Percentiles rank a stretch among this genome's conserved stretches.
Evolutionary conservation across 305 asterid species (phyloP).

Genomic region (Monarda citriodora): DNA sequence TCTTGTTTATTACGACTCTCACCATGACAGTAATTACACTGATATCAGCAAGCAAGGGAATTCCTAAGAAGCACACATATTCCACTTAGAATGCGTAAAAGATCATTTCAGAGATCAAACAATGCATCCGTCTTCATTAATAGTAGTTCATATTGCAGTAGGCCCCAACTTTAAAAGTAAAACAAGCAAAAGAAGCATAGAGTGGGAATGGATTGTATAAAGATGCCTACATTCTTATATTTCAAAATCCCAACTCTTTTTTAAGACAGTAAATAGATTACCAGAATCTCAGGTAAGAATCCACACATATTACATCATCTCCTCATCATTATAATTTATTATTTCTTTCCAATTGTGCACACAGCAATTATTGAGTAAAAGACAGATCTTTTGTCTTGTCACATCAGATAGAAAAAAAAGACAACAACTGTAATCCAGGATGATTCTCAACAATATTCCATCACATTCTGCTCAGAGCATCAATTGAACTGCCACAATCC

Average conservation of each 20-base stretch:
- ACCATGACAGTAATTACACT: constrained; percentile 7
- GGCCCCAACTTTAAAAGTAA: constrained; percentile 13
- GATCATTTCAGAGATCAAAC: not conserved
- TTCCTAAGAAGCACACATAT: constrained; percentile 3
- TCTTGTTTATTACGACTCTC: constrained; percentile 10
- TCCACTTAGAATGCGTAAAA: constrained; percentile 2
- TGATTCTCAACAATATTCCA: constrained; percentile 29
- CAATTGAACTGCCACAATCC: constrained; percentile 24
- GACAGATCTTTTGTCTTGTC: constrained; percentile 44
- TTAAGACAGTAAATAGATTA: constrained; percentile 22
- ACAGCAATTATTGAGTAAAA: constrained; percentile 42
- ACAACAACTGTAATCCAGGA: constrained; percentile 21
- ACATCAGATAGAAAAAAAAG: constrained; percentile 41
- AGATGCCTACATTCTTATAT: constrained; percentile 5
- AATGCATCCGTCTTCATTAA: not conserved
- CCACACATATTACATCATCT: constrained; percentile 53
- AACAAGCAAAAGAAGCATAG: not conserved
- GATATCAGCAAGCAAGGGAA: not conserved
- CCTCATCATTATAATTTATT: constrained; percentile 36
- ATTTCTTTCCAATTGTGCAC: constrained; percentile 30
- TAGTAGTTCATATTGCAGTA: not conserved
- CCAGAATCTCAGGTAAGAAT: constrained; percentile 19
- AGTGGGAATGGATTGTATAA: not conserved
- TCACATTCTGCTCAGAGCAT: constrained; percentile 28
- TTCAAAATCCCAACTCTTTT: constrained; percentile 14